Evolutionary conservation across 1,284 basidiomycete genomes (phyloP), one percentile per base, ranked within the genome.

Genomic region (Microbotryum scabiosae): DNA sequence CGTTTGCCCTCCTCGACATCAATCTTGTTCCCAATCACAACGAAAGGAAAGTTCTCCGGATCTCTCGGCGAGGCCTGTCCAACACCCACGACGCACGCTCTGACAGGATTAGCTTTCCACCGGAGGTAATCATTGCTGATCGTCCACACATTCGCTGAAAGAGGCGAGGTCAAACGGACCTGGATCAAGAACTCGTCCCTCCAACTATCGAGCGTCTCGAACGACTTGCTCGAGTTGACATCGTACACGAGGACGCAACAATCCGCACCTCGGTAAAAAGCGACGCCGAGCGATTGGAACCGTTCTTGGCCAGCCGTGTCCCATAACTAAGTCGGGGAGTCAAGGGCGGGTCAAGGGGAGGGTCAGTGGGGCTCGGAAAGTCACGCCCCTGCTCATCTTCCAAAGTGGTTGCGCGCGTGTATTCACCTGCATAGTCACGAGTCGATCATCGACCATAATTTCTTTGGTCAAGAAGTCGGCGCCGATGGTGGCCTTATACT

Each of bases 221-320:
- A 99, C 28, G 90, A 93, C 80, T 98, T 98, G 67, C 89, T 83
- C 74, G 88, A 93, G 81, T 98, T 99, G 69, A 98, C 96, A 74
- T 99, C 96, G 78, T 97, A 98, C 21, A 98, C 94, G 50, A 99
- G 83, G 43, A 98, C 96, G 75, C 96, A 99, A 79, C 94, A 98
- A 76, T 99, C 96, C 32, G 96, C 96, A 51, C 96, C 96, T 69
- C 96, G 87, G 79, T 99, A 99, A 79, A 98, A 98, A 7, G 94
- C 94, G 43, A 97, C 94, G 51, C 94, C 94, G 52, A 98, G 84
- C 6, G 92, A 97, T 77, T 98, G 94, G 83, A 98, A 98, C 57
- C 94, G 89, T 77, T 98, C 94, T 78, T 98, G 94, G 41, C 96
- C 96, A 12, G 96, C 96, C 49, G 96, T 99, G 75, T 99, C 96